Evolutionary conservation across 2,329 filamentous ascomycete species (phyloP), one percentile per base, ranked within the genome.

Genomic region (Colletotrichum coccodes): DNA sequence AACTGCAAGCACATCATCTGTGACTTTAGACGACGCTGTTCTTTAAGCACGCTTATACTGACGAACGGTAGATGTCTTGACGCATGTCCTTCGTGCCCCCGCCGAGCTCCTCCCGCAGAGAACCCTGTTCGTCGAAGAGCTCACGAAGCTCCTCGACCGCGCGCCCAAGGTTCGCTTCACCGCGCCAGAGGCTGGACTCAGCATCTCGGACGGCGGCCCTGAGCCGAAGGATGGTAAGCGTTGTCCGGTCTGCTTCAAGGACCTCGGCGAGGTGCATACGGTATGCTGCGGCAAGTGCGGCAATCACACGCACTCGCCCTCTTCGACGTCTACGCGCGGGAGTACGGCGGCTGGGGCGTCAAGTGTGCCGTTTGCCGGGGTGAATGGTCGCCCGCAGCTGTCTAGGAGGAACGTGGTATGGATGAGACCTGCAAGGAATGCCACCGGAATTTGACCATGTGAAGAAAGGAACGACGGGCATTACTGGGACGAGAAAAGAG

Each of bases 1-100:
- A 65, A 70, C 26, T 71, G 68, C 63, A 64, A 70, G 47, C 70
- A 71, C 23, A 59, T 70, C 49, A 60, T 70, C 12, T 70, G 68
- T 68, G n/a, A 68, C 60, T 50, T 18, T 12, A 21, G 7, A n/a
- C 14, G 8, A 14, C 9, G 3, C 56, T n/a, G 11, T 30, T 5
- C 44, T 28, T 30, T 34, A 18, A 1, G 0, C 16, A 18, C 6
- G 7, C 42, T 1, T 40, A 5, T n/a, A 40, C 32, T 64, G n/a
- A 47, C 34, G 56, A 47, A 23, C 8, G 11, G 9, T n/a, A 71
- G 67, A 70, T 28, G 56, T 68, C 36, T 46, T 70, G n/a, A 47
- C 60, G 14, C 53, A 70, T n/a, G 38, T 70, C 4, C 30, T 71
- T 4, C 54, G 50, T 5, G 62, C 62, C n/a, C 70, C 70, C 4